phyloP scores from a whole-genome alignment of 139 green algal genomes.

The Ulvella scutata region DNA sequence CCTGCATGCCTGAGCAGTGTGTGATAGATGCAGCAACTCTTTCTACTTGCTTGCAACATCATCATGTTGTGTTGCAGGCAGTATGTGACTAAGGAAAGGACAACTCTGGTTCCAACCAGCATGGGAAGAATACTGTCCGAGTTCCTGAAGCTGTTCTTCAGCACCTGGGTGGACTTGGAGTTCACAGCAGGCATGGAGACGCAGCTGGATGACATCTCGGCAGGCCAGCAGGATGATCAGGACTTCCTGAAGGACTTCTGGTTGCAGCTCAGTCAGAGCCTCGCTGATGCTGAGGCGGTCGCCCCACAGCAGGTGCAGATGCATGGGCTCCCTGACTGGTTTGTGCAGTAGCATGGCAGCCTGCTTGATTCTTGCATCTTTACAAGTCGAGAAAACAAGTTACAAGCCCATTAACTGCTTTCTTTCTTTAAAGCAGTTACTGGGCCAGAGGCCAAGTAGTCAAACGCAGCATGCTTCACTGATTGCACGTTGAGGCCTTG shows the following conservation, averaged over 20 bases:
- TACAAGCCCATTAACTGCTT: not conserved
- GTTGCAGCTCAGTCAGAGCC: conserved; percentile 28
- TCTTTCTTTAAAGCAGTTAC: not conserved
- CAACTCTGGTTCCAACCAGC: conserved; percentile 31
- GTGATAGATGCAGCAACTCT: not conserved
- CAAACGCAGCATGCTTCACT: not conserved
- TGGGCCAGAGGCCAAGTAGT: not conserved
- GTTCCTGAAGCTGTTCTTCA: conserved; percentile 69
- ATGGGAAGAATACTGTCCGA: conserved; percentile 46
- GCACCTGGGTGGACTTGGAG: conserved; percentile 54
- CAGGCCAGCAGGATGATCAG: conserved; percentile 22
- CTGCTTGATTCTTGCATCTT: conserved; percentile 27
- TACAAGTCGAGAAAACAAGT: not conserved
- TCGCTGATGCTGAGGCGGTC: conserved; percentile 15
- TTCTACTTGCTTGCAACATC: not conserved
- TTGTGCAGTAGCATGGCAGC: conserved; percentile 13
- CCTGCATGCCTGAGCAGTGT: not conserved
- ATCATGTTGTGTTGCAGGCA: conserved; percentile 11
- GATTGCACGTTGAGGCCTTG: not conserved
- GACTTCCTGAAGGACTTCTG: conserved; percentile 47
- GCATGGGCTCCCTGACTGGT: too few relatives aligned
- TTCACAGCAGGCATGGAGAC: conserved; percentile 57
- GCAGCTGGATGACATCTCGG: conserved; percentile 37
- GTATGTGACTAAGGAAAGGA: conserved; percentile 42
- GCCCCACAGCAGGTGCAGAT: conserved; percentile 38